phyloP scores from a whole-genome alignment of 2,329 filamentous ascomycete genomes.

The Dactylellina leptospora region DNA sequence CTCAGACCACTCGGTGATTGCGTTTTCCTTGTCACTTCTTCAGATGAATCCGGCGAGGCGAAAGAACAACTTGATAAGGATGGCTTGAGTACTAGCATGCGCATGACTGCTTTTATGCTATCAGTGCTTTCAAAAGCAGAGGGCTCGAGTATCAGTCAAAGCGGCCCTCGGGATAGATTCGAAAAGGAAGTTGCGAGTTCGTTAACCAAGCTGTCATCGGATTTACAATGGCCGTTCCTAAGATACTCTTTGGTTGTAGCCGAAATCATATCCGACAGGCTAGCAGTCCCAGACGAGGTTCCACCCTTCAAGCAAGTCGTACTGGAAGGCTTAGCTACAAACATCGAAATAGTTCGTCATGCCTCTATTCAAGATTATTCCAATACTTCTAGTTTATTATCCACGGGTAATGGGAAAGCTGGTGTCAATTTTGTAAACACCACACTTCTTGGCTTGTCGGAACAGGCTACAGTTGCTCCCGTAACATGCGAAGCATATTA shows the following conservation, averaged over 20 bases:
- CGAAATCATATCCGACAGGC: slow-evolving; percentile 33
- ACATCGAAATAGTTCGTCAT: slow-evolving; percentile 19
- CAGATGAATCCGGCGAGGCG: slow-evolving; percentile 13
- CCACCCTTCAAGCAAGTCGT: slow-evolving; percentile 18
- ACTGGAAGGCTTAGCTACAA: slow-evolving; percentile 17
- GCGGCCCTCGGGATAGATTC: background rate
- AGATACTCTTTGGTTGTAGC: slow-evolving; percentile 44
- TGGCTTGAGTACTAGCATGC: slow-evolving; percentile 25
- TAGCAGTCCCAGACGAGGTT: slow-evolving; percentile 28
- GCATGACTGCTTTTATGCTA: slow-evolving; percentile 44
- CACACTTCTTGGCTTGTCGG: slow-evolving; percentile 34
- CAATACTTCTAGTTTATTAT: slow-evolving; percentile 10
- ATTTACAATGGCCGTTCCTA: slow-evolving; percentile 41
- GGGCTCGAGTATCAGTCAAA: background rate
- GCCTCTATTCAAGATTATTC: slow-evolving; percentile 35
- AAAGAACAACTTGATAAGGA: slow-evolving; percentile 26
- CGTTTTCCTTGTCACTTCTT: slow-evolving; percentile 68
- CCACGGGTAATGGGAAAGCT: slow-evolving; percentile 23
- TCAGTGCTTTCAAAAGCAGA: slow-evolving; percentile 37
- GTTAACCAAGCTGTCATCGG: slow-evolving; percentile 22
- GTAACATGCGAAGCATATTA: slow-evolving; percentile 47
- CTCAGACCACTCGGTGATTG: slow-evolving; percentile 77
- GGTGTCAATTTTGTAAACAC: slow-evolving; percentile 41
- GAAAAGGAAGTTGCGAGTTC: slow-evolving; percentile 29
- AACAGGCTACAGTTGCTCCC: slow-evolving; percentile 19